Base-by-base conservation (phyloP, 106 monocot species). In the Triglochin maritima region DNA sequence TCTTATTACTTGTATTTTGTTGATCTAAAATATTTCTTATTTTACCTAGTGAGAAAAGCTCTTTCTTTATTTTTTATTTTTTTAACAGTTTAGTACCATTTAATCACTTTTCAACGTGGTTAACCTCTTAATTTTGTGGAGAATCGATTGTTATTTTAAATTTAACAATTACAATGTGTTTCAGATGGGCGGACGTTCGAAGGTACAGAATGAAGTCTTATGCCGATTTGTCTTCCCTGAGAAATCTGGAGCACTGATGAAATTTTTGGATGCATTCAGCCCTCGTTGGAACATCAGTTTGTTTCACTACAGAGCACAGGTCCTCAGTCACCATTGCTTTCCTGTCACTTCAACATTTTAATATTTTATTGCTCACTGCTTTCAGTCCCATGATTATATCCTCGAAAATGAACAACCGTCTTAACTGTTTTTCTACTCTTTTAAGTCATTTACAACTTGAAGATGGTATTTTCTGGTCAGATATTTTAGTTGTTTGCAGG, bases 221-320 rank as follows among this genome's bases (percentile, higher is more conserved):
- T 95, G 83, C 67, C 87, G 90, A 48, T 95, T 95, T 46, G 61
- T 80, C 54, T 90, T 95, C 65, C 94, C 94, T 13, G 90, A 95
- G 60, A 79, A 81, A 62, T 90, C 90, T 29, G 94, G 90, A 63
- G 79, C 90, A 74, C 81, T 95, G 48, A 82, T 83, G 82, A 90
- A 87, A 65, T 95, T 95, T 71, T 79, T 95, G 79, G 87, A 87
- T 76, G 70, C 85, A 42, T 95, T 95, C 57, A 95, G 90, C 65
- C 94, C 94, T 4, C 76, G 87, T 56, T 95, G 94, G 94, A 90
- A 95, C 62, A 95, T 95, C 73, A 90, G 81, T 60, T 68, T 95
- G 48, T 95, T 95, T 69, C 90, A 95, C 78, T 95, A 95, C 60
- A 82, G 94, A 77, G 78, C 94, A 12, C 90, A 95, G 94, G 94